Base-by-base conservation (phyloP, 441 rosid species). In the Metrosideros polymorpha region DNA sequence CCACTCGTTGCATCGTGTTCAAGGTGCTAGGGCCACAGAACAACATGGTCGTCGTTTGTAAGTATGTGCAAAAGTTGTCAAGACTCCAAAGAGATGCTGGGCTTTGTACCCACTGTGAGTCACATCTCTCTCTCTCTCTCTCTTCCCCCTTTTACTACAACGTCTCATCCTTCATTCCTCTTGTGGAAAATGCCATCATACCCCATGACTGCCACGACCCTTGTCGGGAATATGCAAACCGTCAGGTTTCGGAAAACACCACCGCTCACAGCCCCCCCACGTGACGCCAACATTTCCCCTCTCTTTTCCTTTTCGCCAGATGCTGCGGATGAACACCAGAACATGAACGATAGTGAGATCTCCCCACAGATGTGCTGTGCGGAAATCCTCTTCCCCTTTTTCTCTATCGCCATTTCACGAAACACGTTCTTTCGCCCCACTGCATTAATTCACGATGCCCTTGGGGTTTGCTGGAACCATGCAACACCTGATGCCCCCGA, bases 211-310 rank as follows among this genome's bases (percentile, higher is more conserved):
- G 79, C 79, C 79, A 71, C 49, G 15, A 87, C 89, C 91, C 87
- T 87, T 94, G 96, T 94, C 93, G 98, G 98, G 95, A 96, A 94
- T 97, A 94, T 91, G 97, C 95, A 95, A 94, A 91, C 88, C 91
- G 90, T 95, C 94, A 90, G 96, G 85, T 92, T 92, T 91, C 89
- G 92, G 95, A 94, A 87, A 94, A 94, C 86, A 88, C 85, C 88
- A 89, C 89, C 91, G 61, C 83, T 75, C 86, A 24, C 45, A 57
- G 27, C 27, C n/a, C 79, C 79, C 39, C 79, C 79, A 71, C 79
- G 79, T 39, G 79, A 71, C 47, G 19, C n/a, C 79, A 50, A 71
- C 49, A 39, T 71, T 24, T 71, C 79, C 56, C 19, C 55, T 53
- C 79, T 50, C 79, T 71, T 22, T 24, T 71, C 15, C 35, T 71